Evolutionary conservation across 75 land plant genomes (phyloP).

Genomic region (Selaginella tamariscina): DNA sequence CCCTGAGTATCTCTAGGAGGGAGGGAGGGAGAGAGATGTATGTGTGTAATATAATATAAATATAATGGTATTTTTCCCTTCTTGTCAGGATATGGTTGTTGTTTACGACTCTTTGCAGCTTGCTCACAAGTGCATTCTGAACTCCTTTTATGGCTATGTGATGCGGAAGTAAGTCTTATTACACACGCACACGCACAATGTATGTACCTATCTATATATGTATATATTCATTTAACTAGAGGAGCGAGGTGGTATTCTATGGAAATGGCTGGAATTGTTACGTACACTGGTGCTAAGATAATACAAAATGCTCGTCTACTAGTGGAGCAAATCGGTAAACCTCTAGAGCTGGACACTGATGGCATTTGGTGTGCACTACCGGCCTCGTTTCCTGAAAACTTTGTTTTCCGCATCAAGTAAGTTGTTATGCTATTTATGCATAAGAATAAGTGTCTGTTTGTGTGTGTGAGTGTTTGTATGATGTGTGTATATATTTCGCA

Average conservation of each 20-base stretch:
- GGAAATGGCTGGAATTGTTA: conserved; percentile 99
- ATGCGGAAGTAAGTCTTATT: conserved; percentile 87
- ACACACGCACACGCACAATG: neutral
- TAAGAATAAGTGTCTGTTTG: too few species aligned
- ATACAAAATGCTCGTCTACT: conserved; percentile 94
- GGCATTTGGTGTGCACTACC: conserved; percentile 99
- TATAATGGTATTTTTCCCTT: conserved; percentile 7
- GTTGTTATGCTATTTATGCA: conserved; percentile 5
- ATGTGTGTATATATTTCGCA: too few species aligned
- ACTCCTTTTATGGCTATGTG: conserved; percentile 98
- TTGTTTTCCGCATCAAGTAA: conserved; percentile 72
- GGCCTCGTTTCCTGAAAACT: conserved; percentile 95
- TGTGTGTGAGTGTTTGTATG: too few species aligned
- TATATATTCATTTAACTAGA: conserved; percentile 25
- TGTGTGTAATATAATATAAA: neutral
- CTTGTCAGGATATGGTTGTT: conserved; percentile 99
- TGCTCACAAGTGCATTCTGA: conserved; percentile 97
- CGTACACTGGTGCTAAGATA: conserved; percentile 97
- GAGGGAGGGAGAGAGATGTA: too few species aligned
- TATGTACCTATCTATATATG: neutral
- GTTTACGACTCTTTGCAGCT: conserved; percentile 94
- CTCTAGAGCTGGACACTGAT: conserved; percentile 96
- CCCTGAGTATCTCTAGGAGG: too few species aligned
- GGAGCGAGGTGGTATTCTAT: conserved; percentile 99
- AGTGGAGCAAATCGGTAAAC: conserved; percentile 91